A percentile compares a stretch with the other conserved stretches of the same genome.
Conservation (phyloP, 1,284 basidiomycete species). For the Ceratobasidium sp. region DNA sequence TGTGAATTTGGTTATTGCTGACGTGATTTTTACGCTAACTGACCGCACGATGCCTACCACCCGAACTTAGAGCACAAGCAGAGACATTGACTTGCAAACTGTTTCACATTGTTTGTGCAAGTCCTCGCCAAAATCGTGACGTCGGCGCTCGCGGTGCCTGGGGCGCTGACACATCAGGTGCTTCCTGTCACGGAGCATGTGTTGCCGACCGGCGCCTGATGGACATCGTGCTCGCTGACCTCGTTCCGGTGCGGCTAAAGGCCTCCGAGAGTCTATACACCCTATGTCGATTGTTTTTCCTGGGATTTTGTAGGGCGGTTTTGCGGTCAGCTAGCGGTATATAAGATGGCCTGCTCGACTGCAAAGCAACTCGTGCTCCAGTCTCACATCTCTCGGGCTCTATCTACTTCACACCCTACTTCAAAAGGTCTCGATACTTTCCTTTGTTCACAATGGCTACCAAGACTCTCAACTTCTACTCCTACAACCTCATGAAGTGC, state of each 20-base stretch:
- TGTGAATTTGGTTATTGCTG: no score
- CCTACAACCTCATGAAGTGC: slow-evolving; percentile 17
- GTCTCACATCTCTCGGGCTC: background rate
- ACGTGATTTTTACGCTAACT: no score
- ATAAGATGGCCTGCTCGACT: background rate
- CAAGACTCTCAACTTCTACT: slow-evolving; percentile 19
- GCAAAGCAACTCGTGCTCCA: background rate
- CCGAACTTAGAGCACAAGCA: no score
- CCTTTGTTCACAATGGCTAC: background rate
- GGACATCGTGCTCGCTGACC: background rate
- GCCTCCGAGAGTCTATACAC: background rate
- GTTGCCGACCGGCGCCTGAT: background rate
- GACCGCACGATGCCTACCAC: no score
- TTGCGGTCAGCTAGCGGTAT: background rate
- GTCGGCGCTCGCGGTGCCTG: background rate
- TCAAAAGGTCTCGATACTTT: background rate
- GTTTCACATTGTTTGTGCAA: no score
- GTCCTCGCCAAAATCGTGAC: background rate
- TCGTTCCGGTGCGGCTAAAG: background rate
- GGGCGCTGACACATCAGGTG: background rate
- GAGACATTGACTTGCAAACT: no score
- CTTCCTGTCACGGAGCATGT: background rate
- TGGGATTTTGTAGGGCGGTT: background rate
- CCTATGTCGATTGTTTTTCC: no score
- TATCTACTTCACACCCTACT: background rate